phyloP scores from a whole-genome alignment of 306 rosid species.

The Morella rubra region DNA sequence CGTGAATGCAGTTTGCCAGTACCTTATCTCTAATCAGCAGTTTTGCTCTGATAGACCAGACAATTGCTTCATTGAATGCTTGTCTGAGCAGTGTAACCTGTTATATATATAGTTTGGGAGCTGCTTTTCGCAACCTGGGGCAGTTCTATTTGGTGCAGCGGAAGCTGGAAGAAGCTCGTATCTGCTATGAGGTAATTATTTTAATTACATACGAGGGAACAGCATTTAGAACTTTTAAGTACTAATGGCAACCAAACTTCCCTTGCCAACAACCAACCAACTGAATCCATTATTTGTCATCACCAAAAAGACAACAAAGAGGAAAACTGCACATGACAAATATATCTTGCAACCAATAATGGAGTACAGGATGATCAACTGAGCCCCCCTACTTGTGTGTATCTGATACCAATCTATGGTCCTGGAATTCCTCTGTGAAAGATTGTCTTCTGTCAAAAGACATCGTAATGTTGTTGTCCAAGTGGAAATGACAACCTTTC shows the following conservation, averaged over 20 bases:
- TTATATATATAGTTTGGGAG: constrained; percentile 60
- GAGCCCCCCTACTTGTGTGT: not conserved
- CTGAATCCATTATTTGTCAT: not conserved
- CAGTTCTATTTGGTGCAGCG: constrained; percentile 72
- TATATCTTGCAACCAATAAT: not conserved
- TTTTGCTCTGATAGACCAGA: constrained; percentile 1
- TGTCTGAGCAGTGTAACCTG: constrained; percentile 20
- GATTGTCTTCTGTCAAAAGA: not conserved
- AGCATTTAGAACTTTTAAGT: not conserved
- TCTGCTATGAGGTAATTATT: constrained; percentile 62
- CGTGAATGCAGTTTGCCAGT: not conserved
- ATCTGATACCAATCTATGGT: not conserved
- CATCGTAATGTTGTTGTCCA: too few species aligned
- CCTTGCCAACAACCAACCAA: not conserved
- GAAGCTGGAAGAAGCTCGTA: constrained; percentile 66
- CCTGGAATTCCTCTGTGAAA: not conserved
- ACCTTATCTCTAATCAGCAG: not conserved
- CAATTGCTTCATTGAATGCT: constrained; percentile 6
- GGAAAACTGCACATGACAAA: not conserved
- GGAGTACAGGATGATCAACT: not conserved
- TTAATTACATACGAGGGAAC: not conserved
- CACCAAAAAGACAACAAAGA: not conserved
- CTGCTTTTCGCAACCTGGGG: constrained; percentile 87
- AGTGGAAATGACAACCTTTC: not conserved
- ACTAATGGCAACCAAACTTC: not conserved